Evolutionary conservation across 2,329 filamentous ascomycete genomes (phyloP), one percentile per base, ranked within the genome.

Genomic region (Paraphoma chrysanthemicola): DNA sequence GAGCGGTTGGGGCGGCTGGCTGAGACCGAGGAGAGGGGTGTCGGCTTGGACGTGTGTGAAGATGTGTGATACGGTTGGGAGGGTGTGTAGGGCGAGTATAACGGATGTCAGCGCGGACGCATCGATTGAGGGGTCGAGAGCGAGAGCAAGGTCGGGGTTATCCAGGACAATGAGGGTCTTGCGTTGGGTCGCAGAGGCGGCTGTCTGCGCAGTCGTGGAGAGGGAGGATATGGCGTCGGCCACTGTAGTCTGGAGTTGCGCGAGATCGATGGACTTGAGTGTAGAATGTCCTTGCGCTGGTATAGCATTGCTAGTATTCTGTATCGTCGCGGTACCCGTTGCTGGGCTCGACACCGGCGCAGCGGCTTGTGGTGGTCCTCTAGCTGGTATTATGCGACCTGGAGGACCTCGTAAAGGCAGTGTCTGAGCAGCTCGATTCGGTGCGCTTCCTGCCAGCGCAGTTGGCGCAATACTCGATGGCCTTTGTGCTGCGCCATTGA

Each of bases 21-120:
- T 93, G 14, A 78, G 59, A 5, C 64, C 62, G 30, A 96, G 82
- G 1, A 93, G 88, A 1, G 85, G 81, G 72, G 95, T 92, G 23
- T 91, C 90, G n/a, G 90, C 83, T 28, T 90, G 72, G 0, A 89
- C 86, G 42, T 95, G 66, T 16, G 95, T 76, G 2, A 87, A 86
- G 51, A 88, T 82, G 77, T 92, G 82, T 5, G 88, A 85, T 62
- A 82, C 77, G 89, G 81, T 81, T 78, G 86, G 90, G 4, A 49
- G 59, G 11, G 51, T 61, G 53, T 74, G 66, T 56, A 73, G 56
- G 6, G 58, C 38, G 42, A 74, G 58, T 71, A 79, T 16, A 46
- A 62, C 51, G 23, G 71, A 63, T 5, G 60, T 59, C 4, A 76
- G 61, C 23, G 57, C 39, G 7, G 63, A 59, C 29, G 66, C 59